Evolutionary conservation across 805 yeast species (phyloP).

Genomic region (Spathaspora gorwiae): DNA sequence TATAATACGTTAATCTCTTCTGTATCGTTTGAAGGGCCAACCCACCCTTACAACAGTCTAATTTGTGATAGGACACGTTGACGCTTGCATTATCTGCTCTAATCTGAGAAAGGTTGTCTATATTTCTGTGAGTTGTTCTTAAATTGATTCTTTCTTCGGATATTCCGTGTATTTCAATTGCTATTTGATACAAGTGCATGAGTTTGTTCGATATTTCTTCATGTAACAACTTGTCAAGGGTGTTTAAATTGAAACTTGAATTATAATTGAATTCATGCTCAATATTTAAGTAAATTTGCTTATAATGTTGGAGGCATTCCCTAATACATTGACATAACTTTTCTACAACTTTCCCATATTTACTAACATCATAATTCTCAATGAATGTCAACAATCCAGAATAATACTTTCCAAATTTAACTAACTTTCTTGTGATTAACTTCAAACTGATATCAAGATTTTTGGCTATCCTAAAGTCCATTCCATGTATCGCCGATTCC

Average conservation of each 20-base stretch:
- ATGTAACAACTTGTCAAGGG: constrained; percentile 41
- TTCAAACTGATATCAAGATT: constrained; percentile 70
- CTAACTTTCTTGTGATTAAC: constrained; percentile 59
- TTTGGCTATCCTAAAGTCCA: constrained; percentile 69
- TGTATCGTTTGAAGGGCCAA: constrained; percentile 61
- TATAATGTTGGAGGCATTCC: constrained; percentile 22
- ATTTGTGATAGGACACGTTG: constrained; percentile 23
- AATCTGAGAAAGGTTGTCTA: neutral
- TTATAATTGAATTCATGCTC: constrained; percentile 51
- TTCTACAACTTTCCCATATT: constrained; percentile 71
- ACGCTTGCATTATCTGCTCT: neutral
- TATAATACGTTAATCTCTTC: constrained; percentile 46
- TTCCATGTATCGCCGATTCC: constrained; percentile 52
- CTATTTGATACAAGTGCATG: constrained; percentile 55
- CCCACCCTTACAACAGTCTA: constrained; percentile 73
- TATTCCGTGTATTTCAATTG: constrained; percentile 46
- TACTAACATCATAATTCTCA: constrained; percentile 50
- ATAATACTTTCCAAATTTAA: constrained; percentile 60
- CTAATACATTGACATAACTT: constrained; percentile 58
- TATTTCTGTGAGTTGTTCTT: neutral
- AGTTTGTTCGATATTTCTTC: constrained; percentile 30
- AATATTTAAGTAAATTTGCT: constrained; percentile 33
- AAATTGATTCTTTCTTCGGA: constrained; percentile 28
- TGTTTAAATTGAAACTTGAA: constrained; percentile 52
- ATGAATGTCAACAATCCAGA: constrained; percentile 55